Conservation (phyloP, 345 rosid genomes). For the Noccaea caerulescens region DNA sequence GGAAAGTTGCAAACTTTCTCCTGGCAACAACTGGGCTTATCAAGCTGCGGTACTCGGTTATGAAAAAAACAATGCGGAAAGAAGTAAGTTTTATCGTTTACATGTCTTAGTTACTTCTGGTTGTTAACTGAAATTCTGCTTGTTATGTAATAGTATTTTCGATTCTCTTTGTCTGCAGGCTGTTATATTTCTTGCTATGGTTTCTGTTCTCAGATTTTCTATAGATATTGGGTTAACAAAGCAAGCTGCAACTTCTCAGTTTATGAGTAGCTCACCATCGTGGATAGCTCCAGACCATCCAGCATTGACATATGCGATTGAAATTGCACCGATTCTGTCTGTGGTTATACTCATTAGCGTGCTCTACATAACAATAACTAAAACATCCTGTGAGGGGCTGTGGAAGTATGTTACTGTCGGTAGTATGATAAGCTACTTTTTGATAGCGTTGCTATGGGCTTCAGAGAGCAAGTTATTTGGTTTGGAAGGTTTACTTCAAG, state of each 20-base stretch:
- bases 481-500: constrained; percentile 48
- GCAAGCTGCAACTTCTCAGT: constrained; percentile 90
- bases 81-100: constrained; percentile 60
- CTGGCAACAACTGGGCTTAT: constrained; percentile 80
- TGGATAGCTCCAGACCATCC: constrained; percentile 65
- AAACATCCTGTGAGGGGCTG: constrained; percentile 44
- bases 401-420: constrained; percentile 57
- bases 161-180: constrained; percentile 59
- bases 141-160: constrained; percentile 18
- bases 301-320: constrained; percentile 52
- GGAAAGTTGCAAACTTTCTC: constrained; percentile 89
- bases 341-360: constrained; percentile 53
- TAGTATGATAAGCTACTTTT: constrained; percentile 62
- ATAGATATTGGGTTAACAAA: constrained; percentile 87
- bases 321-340: constrained; percentile 61
- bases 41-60: constrained; percentile 64
- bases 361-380: constrained; percentile 44
- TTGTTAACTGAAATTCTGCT: constrained; percentile 23
- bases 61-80: constrained; percentile 54
- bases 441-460: constrained; percentile 76
- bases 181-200: constrained; percentile 61
- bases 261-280: constrained; percentile 70
- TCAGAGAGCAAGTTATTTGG: constrained; percentile 55
- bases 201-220: constrained; percentile 64
- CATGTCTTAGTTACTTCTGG: constrained; percentile 31